A percentile compares a stretch with the other conserved stretches of the same genome.
Evolutionary conservation across 176 grass and related monocot species (phyloP).

Genomic region (Hordeum vulgare): MorexV3_pseudomolecules_assembly NC_058522.1:502770445-502770944

Average conservation of each 20-base stretch:
- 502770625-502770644: slow-evolving; percentile 88
- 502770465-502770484: background rate
- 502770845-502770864: background rate
- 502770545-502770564: slow-evolving; percentile 79
- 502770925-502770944: slow-evolving; percentile 80
- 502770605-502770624: slow-evolving; percentile 84
- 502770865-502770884: background rate
- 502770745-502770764: slow-evolving; percentile 82
- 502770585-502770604: slow-evolving; percentile 80
- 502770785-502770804: slow-evolving; percentile 76
- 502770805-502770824: background rate
- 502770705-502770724: slow-evolving; percentile 84
- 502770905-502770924: slow-evolving; percentile 71
- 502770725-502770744: slow-evolving; percentile 63
- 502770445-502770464: slow-evolving; percentile 1
- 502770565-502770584: slow-evolving; percentile 70
- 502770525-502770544: slow-evolving; percentile 39
- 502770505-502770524: slow-evolving; percentile 28
- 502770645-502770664: slow-evolving; percentile 91
- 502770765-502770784: slow-evolving; percentile 90
- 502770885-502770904: background rate
- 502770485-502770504: background rate
- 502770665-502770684: slow-evolving; percentile 77
- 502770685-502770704: slow-evolving; percentile 64
- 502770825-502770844: background rate